phyloP scores from a whole-genome alignment of 345 rosid genomes.

The Eucalyptus sideroxylon region DNA sequence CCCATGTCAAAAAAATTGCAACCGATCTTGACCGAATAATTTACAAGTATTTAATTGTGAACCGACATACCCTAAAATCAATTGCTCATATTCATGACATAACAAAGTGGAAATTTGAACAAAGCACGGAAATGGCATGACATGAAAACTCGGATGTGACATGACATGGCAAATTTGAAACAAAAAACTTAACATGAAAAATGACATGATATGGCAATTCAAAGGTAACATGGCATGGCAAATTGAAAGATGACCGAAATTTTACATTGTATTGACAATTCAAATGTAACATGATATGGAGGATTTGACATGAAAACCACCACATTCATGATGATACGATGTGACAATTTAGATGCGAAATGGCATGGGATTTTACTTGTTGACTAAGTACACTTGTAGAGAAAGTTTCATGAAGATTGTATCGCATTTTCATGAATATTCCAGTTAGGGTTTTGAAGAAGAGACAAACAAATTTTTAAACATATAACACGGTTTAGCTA shows the following conservation, averaged over 20 bases:
- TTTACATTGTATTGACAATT: no score
- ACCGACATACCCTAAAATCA: accelerated
- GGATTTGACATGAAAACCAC: no score
- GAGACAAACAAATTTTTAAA: not conserved
- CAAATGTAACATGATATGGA: no score
- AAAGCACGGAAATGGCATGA: no score
- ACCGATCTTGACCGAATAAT: not conserved
- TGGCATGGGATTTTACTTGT: not conserved
- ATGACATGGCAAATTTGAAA: not conserved
- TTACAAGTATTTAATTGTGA: not conserved
- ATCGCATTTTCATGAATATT: not conserved
- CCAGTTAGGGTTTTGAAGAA: not conserved
- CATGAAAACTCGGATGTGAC: no score
- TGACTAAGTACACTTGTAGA: not conserved
- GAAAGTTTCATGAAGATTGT: not conserved
- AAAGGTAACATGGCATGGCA: not conserved
- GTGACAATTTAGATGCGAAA: not conserved
- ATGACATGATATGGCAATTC: not conserved
- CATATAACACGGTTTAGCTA: not conserved
- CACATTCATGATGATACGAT: not conserved
- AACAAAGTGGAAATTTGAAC: no score
- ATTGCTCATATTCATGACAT: not conserved
- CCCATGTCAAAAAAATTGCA: not conserved
- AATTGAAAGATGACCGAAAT: no score
- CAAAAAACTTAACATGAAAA: not conserved